Base-by-base conservation (phyloP, 2,329 filamentous ascomycete genomes). In the Geosmithia flava region DNA sequence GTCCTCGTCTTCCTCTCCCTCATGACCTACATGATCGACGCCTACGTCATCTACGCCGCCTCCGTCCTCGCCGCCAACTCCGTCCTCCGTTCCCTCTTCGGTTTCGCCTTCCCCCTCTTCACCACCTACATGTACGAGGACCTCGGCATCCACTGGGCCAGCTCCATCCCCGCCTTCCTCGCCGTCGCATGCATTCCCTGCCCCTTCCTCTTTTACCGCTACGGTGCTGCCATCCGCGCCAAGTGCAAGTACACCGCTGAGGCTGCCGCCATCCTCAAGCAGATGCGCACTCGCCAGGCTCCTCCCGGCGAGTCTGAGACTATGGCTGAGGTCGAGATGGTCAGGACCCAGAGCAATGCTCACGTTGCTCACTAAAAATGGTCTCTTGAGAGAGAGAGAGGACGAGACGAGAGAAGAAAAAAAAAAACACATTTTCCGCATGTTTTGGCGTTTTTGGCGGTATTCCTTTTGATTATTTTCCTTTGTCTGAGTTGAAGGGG, bases 141-240 rank as follows among this genome's bases (percentile, higher is more conserved):
- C 48, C 69, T 84, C 2, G 83, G 85, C 45, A 81, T 85, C 49
- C 83, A 89, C 66, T 90, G 85, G 86, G 86, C 83, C 1, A 80
- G 74, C 33, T 80, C 78, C 0, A 68, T 91, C 15, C 85, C 85
- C 0, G 87, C 80, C 1, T 90, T 91, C 66, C 68, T 91, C 3
- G 78, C 84, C 0, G 61, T 89, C 3, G 74, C 72, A 11, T 89
- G 85, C 62, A 68, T 87, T 17, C 84, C 86, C 0, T 83, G 86
- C 57, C 85, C 86, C 0, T 83, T 85, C 62, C 61, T 91, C 16
- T 87, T 91, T 63, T 86, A 85, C 67, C 80, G 75, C 55, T 87
- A 87, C 60, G 85, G 85, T 53, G 27, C 58, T 37, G 46, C 47
- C 10, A 83, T 90, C 55, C 74, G 85, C 20, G 67, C 72, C 60